Evolutionary conservation across 495 filamentous ascomycete genomes (phyloP), one percentile per base, ranked within the genome.

Genomic region (Parathielavia appendiculata): DNA sequence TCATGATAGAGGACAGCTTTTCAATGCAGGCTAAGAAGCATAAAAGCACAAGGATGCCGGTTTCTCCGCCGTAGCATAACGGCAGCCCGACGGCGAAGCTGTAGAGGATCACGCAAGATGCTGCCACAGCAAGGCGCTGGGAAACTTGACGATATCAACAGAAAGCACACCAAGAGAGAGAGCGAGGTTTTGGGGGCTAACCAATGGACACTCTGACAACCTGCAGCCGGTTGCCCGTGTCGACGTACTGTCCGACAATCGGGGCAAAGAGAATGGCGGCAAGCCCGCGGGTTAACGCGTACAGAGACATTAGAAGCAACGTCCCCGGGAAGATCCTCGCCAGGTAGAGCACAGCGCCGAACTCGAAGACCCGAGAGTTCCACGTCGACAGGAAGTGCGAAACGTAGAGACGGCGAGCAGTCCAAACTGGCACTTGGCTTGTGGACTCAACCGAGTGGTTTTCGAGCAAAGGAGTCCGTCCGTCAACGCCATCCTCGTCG

Each of bases 361-460:
- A 85, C 63, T 89, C 86, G 69, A 87, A 89, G 49, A 81, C 70
- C 44, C 86, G 78, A 2, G 85, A 83, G 62, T 88, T 89, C 86
- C 85, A 89, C 51, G 85, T 81, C 7, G 85, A 88, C 2, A 88
- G 75, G 55, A 80, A 77, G 66, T 89, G 86, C 0, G 85, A 73
- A 0, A 30, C 36, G 51, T 73, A 73, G 20, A 73, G 75, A 12
- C 66, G 72, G 48, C 44, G 46, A 49, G 30, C 26, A 49, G 34
- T 49, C 14, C 46, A 23, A 17, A 12, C 20, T 1, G 46, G 26
- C 8, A 19, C 26, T 8, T 30, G 26, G 26, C 26, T 30, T 2
- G 3, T 30, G 26, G 26, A 6, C 26, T 30, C 26, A n/a, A 32
- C 23, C 13, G 13, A 5, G 17, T 35, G 30, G 16, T 14, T 10